These are phyloP conservation scores for Alternaria sp. DNA, from an alignment of 2,329 filamentous ascomycete species.

Conservation along the genomic window DNA sequence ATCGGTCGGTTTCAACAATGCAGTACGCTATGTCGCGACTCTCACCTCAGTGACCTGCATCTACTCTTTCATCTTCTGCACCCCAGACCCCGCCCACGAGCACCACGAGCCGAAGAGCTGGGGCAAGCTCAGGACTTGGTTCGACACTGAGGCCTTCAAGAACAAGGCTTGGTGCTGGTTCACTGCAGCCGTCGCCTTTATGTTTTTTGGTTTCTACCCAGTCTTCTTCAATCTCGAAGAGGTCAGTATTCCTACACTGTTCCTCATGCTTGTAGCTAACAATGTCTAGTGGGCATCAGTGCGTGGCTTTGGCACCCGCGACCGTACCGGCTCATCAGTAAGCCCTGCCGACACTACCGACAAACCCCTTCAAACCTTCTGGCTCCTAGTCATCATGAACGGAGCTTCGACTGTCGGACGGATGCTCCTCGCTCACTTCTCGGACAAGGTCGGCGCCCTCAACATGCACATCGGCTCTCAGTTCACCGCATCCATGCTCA, in stretches of 20 bases:
- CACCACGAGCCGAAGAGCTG: constrained; percentile 50
- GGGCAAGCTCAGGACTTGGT: constrained; percentile 47
- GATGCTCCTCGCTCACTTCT: constrained; percentile 52
- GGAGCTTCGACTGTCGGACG: constrained; percentile 56
- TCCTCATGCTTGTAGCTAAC: constrained; percentile 16
- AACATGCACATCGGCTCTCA: constrained; percentile 55
- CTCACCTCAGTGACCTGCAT: constrained; percentile 51
- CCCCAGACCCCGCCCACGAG: constrained; percentile 52
- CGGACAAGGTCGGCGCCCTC: constrained; percentile 54
- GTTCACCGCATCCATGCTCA: constrained; percentile 50
- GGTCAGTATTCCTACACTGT: constrained; percentile 28
- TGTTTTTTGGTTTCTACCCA: constrained; percentile 60
- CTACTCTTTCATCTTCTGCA: constrained; percentile 51
- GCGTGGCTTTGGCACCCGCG: constrained; percentile 50
- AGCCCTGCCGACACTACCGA: constrained; percentile 19
- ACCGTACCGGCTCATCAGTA: constrained; percentile 20
- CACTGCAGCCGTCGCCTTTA: constrained; percentile 52
- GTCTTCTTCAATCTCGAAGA: constrained; percentile 62
- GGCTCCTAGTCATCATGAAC: constrained; percentile 59
- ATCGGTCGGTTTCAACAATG: constrained; percentile 53
- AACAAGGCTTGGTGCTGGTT: constrained; percentile 54
- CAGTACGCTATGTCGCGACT: constrained; percentile 50
- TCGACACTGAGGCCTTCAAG: constrained; percentile 53
- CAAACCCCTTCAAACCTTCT: constrained; percentile 54
- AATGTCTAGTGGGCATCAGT: constrained; percentile 52